Conservation (phyloP, 2,329 filamentous ascomycete species). For the Rugonectria rugulosa region DNA sequence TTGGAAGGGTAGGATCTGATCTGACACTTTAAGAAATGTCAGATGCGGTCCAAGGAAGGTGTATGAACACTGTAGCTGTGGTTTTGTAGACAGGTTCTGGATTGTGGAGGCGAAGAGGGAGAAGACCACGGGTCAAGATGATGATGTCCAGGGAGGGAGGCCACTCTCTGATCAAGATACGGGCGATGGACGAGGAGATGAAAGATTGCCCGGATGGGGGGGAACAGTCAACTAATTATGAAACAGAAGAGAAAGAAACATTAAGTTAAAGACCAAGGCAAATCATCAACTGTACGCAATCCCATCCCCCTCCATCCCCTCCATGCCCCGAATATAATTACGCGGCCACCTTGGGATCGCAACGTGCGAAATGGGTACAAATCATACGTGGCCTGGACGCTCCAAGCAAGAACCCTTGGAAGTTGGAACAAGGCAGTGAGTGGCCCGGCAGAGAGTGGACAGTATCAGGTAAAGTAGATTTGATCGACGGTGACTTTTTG, state of each 20-base stretch:
- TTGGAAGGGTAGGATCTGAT: not conserved
- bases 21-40: not conserved
- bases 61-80: not conserved
- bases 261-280: slow-evolving; percentile 10
- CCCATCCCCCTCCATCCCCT: not conserved
- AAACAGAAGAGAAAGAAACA: slow-evolving; percentile 1
- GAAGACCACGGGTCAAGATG: not conserved
- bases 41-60: not conserved
- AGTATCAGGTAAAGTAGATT: not conserved
- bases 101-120: not conserved
- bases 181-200: slow-evolving; percentile 10
- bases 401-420: no score
- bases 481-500: slow-evolving; percentile 6
- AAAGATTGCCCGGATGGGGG: not conserved
- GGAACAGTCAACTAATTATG: slow-evolving; percentile 1
- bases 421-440: no score
- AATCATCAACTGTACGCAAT: no score
- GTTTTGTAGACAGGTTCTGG: not conserved
- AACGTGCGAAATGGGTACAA: no score
- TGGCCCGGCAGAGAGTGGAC: no score
- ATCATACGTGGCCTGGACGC: slow-evolving; percentile 1
- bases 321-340: not conserved
- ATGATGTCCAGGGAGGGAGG: not conserved
- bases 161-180: slow-evolving; percentile 1
- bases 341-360: no score